Evolutionary conservation across 345 rosid genomes (phyloP), one percentile per base, ranked within the genome.

Genomic region (Salix viminalis): DNA sequence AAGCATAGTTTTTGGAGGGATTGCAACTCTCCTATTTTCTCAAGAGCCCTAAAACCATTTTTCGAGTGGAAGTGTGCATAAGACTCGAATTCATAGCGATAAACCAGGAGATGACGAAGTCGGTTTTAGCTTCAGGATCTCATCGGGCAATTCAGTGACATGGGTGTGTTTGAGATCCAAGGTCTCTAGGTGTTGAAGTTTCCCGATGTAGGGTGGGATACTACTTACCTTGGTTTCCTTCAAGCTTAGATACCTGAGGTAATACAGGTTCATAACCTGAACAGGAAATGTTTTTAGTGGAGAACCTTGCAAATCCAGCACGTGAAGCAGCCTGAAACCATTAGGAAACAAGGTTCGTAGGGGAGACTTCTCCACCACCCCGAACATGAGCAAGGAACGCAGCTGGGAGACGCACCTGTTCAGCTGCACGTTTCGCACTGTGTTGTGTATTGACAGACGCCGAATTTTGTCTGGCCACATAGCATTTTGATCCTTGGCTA

Each of bases 141-240:
- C 76, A 2, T 21, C 34, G 0, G 78, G 84, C 78, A 81, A 73
- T 41, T 18, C 48, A 10, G 69, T 68, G 65, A 81, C 72, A 65
- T 62, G 12, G 6, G 81, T 30, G 28, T 70, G 81, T 34, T 77
- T 81, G 18, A 82, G 84, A 74, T 77, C 81, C 24, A 82, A 73
- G 13, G 79, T 82, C 81, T 82, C 81, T 0, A 82, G 69, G 65
- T 46, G 65, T 18, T 77, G 84, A 74, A 82, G 84, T 69, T 74
- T 70, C 44, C 78, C 81, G 21, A 82, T 82, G 7, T 10, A 74
- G 14, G 70, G 6, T 44, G 84, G 79, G 46, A 82, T 37, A 1
- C 0, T 32, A 24, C 56, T 72, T 4, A 77, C 66, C 68, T 69
- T 66, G 37, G 84, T 77, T 13, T 37, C 15, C 34, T 74, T 77